These are phyloP conservation scores for Mortierella sp. DNA, from an alignment of 371 early-diverging fungal species.

Conservation along the genomic window DNA sequence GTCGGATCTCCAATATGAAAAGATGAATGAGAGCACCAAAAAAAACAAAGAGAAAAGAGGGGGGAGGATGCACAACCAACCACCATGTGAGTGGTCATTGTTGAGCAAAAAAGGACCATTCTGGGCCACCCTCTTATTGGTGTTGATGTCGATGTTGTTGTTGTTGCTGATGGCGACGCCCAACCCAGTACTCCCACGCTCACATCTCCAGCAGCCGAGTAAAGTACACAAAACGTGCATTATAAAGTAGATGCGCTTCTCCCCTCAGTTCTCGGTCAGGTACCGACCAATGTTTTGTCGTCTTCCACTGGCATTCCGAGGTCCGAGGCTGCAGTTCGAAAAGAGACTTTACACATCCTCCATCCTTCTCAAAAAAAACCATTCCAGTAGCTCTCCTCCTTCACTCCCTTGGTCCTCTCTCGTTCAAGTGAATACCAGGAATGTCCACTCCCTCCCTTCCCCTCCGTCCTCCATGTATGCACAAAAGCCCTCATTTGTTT, in stretches of 20 bases:
- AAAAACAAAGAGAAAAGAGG: not conserved
- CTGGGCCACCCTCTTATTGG: not conserved
- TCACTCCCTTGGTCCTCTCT: not conserved
- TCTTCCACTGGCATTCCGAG: not conserved
- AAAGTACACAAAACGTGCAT: not conserved
- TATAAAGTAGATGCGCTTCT: not conserved
- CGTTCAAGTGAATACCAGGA: not conserved
- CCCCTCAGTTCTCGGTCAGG: conserved; percentile 4
- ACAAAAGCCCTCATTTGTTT: not conserved
- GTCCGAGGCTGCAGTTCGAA: not conserved
- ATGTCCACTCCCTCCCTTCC: not conserved
- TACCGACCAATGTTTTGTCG: not conserved
- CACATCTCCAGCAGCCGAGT: not conserved
- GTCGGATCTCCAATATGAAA: conserved; percentile 4
- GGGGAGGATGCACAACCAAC: not conserved
- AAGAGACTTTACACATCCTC: not conserved
- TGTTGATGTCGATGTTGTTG: not conserved
- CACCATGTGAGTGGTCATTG: not conserved
- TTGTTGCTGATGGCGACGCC: not conserved
- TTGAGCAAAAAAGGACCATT: conserved; percentile 4
- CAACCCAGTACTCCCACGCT: conserved; percentile 1
- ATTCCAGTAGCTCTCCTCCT: not conserved
- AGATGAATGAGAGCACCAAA: not conserved
- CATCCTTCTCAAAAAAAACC: too few species aligned
- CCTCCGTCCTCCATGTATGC: not conserved